Conservation (phyloP, 768 basidiomycete species). For the Russula emetica region DNA sequence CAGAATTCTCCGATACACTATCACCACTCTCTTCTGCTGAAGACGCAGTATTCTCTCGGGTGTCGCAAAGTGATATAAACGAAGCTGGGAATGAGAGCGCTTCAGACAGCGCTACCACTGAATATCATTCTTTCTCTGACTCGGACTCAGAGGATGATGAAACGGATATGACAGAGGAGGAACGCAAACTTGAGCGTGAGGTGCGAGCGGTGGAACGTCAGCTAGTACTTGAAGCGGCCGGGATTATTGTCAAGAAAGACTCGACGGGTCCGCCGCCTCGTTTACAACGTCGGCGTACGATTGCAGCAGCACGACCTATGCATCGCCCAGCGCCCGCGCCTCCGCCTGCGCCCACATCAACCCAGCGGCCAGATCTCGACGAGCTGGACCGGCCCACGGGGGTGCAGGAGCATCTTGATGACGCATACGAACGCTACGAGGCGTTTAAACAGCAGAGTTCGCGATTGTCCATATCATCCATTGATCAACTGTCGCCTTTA, state of each 20-base stretch:
- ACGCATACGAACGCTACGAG: conserved; percentile 89
- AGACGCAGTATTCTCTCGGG: background rate
- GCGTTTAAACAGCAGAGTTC: conserved; percentile 59
- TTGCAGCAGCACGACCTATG: conserved; percentile 35
- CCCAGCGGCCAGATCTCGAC: conserved; percentile 29
- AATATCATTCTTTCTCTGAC: conserved; percentile 21
- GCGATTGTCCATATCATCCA: conserved; percentile 61
- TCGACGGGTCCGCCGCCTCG: conserved; percentile 43
- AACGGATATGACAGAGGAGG: conserved; percentile 38
- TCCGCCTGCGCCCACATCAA: conserved; percentile 28
- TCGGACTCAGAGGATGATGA: conserved; percentile 35
- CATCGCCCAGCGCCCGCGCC: conserved; percentile 56
- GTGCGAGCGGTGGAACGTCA: conserved; percentile 71
- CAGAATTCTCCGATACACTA: background rate
- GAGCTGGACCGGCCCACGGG: conserved; percentile 16
- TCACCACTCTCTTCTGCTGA: background rate
- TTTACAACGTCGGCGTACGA: conserved; percentile 8
- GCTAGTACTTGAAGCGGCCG: conserved; percentile 84
- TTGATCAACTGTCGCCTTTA: conserved; percentile 38
- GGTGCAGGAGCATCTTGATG: conserved; percentile 47
- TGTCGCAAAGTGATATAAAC: conserved; percentile 26
- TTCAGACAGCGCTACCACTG: conserved; percentile 27
- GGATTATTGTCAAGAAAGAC: conserved; percentile 69
- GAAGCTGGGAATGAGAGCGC: conserved; percentile 31
- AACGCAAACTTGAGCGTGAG: conserved; percentile 49